Evolutionary conservation across 352 stramenopile species (phyloP), one percentile per base, ranked within the genome.

Genomic region (Thraustochytrium sp.): DNA sequence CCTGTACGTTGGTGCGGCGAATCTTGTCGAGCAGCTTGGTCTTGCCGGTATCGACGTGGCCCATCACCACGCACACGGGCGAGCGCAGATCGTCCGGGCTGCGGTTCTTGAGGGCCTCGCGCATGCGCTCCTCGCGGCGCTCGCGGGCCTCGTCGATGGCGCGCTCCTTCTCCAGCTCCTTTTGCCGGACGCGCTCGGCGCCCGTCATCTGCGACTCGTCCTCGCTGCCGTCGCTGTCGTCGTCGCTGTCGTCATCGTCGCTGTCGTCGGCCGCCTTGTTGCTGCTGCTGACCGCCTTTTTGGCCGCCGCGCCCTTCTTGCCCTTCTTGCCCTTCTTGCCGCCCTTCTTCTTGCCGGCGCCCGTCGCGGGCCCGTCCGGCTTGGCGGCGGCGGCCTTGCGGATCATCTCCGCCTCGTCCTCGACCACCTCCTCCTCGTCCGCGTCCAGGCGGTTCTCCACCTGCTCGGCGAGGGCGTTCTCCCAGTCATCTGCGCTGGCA

Each of bases 21-120:
- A 99, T 99, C 87, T 99, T 99, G 88, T 99, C 97, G n/a, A 99
- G 88, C 74, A 99, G 87, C 88, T 98, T 99, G 46, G 97, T 99
- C 89, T 99, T 99, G 85, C 97, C 88, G 16, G 94, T 98, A 86
- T 98, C 94, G 87, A 98, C 94, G 88, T 98, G 94, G n/a, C 94
- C 97, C 96, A 99, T 99, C 86, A 99, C 99, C 87, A 96, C 97
- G 63, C 96, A 97, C 87, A 99, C 98, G n/a, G 97, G 97, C 73
- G 94, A 98, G 46, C 97, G 94, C 37, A 99, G 89, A 87, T 98
- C 94, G 86, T 98, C 94, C 4, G 92, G 94, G 1, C 55, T 84
- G 61, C 89, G 89, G 72, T 94, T 89, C 84, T 92, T 86, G 77
- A 88, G 86, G 49, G 90, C 82, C 55, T 87, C 92, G 36, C 93